Base-by-base conservation (phyloP, 2,329 filamentous ascomycete genomes). In the Alternaria sp. region DNA sequence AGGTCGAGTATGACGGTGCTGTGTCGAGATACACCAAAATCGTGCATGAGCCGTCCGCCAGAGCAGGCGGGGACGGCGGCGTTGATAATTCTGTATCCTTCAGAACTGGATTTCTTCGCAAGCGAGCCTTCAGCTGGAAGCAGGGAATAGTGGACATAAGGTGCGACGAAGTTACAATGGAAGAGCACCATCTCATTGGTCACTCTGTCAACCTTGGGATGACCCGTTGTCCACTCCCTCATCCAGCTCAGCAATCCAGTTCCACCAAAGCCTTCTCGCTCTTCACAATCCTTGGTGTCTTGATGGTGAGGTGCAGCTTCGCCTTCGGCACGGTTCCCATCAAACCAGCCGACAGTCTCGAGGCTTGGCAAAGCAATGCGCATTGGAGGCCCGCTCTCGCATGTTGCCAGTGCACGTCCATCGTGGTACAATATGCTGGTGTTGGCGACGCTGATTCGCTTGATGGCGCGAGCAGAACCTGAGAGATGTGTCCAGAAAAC, bases 21-120 rank as follows among this genome's bases (percentile, higher is more conserved):
- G 5, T 70, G 73, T 5, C 77, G 80, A 2, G 88, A 89, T 1
- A 88, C 88, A 13, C 89, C 89, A 74, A 91, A 91, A 71, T 91
- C 89, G 69, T 91, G 89, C 88, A 91, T 91, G 83, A 91, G 88
- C 70, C 88, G 90, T 2, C 88, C 85, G 1, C 84, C 84, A 4
- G 80, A 79, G 26, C 91, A 80, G 0, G 88, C 88, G 0, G 87
- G 84, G 0, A 91, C 81, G 0, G 86, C 79, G 6, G 80, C 76
- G 62, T 86, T 86, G 55, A 89, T 77, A 46, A 80, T 65, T 28
- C 40, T 48, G 44, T 8, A 42, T 49, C 1, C 52, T n/a, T 31
- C 50, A 23, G 11, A 45, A 41, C 2, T 46, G 34, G 14, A 51
- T 33, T 3, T 61, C 34, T 28, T 45, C 3, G 51, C 39, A 63